Conservation (phyloP, 768 basidiomycete genomes). For the Rubroboletus pulcherrimus region DNA sequence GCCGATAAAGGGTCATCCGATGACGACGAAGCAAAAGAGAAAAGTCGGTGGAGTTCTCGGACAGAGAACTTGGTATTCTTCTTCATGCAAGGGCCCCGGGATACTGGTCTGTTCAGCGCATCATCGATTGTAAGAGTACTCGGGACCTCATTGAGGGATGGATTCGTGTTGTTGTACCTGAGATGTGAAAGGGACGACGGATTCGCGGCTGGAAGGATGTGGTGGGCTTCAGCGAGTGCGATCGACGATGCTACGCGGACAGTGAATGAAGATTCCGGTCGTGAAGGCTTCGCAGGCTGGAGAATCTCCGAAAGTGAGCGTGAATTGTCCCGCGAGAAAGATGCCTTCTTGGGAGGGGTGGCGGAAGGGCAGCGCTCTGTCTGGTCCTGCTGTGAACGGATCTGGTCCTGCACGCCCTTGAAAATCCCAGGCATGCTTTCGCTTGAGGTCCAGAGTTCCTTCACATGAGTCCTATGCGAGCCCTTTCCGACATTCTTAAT, state of each 20-base stretch:
- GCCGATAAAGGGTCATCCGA: conserved; percentile 4
- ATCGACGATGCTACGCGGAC: conserved; percentile 24
- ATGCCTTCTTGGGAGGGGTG: conserved; percentile 22
- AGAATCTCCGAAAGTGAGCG: conserved; percentile 34
- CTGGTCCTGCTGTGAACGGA: conserved; percentile 12
- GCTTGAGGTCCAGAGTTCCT: conserved; percentile 35
- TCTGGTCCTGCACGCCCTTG: conserved; percentile 26
- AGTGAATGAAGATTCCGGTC: conserved; percentile 23
- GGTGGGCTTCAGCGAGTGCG: conserved; percentile 16
- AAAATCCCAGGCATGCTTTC: conserved; percentile 27
- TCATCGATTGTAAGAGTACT: conserved; percentile 11
- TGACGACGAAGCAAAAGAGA: conserved; percentile 27
- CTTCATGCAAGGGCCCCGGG: conserved; percentile 34
- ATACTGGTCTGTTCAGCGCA: conserved; percentile 24
- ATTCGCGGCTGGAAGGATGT: conserved; percentile 1
- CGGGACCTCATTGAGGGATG: conserved; percentile 16
- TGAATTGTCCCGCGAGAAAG: conserved; percentile 23
- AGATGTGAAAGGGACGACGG: conserved; percentile 7
- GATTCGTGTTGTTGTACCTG: conserved; percentile 25
- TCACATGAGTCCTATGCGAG: conserved; percentile 36
- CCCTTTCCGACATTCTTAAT: conserved; percentile 42
- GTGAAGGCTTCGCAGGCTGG: conserved; percentile 25
- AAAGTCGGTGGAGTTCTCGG: conserved; percentile 34
- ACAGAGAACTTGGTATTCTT: conserved; percentile 32
- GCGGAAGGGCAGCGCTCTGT: conserved; percentile 10